Base-by-base conservation (phyloP, 1,284 basidiomycete genomes). In the Melampsora occidentalis region DNA sequence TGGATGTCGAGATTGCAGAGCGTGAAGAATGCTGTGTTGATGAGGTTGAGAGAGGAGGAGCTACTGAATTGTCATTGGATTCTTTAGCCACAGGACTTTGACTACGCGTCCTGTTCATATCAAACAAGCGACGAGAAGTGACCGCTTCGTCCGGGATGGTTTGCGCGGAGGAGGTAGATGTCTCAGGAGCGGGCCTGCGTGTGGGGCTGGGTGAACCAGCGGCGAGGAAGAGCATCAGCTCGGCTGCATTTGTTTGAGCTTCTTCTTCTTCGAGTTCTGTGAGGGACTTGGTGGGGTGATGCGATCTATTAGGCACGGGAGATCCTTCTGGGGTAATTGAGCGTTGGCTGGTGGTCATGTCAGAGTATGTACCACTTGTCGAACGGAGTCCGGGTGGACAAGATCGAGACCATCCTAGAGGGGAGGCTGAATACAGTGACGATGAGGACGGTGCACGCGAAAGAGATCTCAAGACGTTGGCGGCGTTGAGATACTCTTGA, bases 151-250 rank as follows among this genome's bases (percentile, higher is more conserved):
- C 39, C 39, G 39, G 39, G 10, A 42, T 42, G 39, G 10, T 42
- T 42, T 42, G 39, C 39, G 39, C 39, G 10, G 39, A 42, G 10
- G 39, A 10, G 10, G 39, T 42, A 42, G 39, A 42, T 12, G 39
- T 9, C 10, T 42, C 39, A 42, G 39, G 39, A 42, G 39, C 39
- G 2, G 39, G 39, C 39, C 39, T 42, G 39, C 39, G 39, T 42
- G 10, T 42, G 20, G 71, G 71, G 18, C 61, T 65, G 20, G 71
- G 71, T 12, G 71, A 75, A 35, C 64, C 71, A 64, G 71, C 65
- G 49, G 71, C 71, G 9, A 75, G 49, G 28, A 67, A 75, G 39
- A 75, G 71, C 71, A 75, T 75, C 39, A 75, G 53, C 61, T 75
- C 71, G 4, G 71, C 71, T 5, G 63, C 71, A 22, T 63, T 75